phyloP scores from a whole-genome alignment of 345 rosid genomes.

The Eutrema japonicum region DNA sequence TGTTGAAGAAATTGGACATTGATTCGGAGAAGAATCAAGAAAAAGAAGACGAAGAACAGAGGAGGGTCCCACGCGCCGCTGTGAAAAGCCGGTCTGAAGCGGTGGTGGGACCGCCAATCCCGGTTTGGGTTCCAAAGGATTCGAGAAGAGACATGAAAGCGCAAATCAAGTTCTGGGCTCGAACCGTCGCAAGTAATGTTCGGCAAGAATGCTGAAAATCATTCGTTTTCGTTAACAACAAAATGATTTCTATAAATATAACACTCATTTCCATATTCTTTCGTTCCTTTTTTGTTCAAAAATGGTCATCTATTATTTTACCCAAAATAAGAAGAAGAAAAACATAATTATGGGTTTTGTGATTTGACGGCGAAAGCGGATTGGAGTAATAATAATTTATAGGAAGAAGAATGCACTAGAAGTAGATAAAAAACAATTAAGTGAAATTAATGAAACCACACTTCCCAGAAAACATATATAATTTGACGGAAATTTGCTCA shows the following conservation, averaged over 20 bases:
- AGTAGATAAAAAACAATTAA: slow-evolving; percentile 4
- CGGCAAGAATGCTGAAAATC: slow-evolving; percentile 51
- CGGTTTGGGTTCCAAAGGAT: slow-evolving; percentile 49
- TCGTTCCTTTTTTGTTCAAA: slow-evolving; percentile 9
- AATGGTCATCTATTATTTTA: slow-evolving; percentile 14
- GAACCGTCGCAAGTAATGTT: slow-evolving; percentile 74
- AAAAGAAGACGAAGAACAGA: slow-evolving; percentile 35
- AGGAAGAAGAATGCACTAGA: neutral
- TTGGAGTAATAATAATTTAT: neutral
- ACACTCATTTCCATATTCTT: slow-evolving; percentile 33
- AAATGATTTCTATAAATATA: slow-evolving; percentile 18
- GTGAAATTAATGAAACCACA: neutral
- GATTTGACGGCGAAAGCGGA: neutral
- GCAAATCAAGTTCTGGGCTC: slow-evolving; percentile 73
- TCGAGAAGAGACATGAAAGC: slow-evolving; percentile 62
- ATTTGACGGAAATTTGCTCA: too few relatives aligned
- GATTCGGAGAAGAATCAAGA: slow-evolving; percentile 46
- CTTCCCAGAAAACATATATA: neutral
- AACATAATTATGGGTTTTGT: slow-evolving; percentile 12
- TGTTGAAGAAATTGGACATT: slow-evolving; percentile 57
- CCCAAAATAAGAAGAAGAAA: slow-evolving; percentile 1
- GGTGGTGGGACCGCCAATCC: slow-evolving; percentile 51
- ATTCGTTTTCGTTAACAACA: slow-evolving; percentile 9
- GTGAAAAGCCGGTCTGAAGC: slow-evolving; percentile 46
- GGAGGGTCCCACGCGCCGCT: slow-evolving; percentile 18